These are phyloP conservation scores for Tricladium varicosporioides DNA, from an alignment of 2,329 filamentous ascomycete genomes.

Conservation along the genomic window DNA sequence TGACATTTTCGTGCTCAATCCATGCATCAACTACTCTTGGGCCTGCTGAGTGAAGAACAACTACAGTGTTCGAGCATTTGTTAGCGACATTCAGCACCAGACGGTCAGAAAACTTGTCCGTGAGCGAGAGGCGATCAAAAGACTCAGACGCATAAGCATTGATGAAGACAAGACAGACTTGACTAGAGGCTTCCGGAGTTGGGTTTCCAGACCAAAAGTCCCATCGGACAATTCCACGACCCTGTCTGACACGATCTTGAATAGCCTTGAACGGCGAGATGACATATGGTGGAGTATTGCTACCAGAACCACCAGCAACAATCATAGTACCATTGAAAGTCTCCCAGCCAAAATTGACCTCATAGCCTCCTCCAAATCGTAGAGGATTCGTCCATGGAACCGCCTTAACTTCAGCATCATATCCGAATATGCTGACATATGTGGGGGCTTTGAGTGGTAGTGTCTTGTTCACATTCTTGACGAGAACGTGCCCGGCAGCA, in stretches of 20 bases:
- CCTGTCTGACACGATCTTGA: conserved; percentile 2
- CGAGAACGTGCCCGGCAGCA: conserved; percentile 60
- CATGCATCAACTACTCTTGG: conserved; percentile 57
- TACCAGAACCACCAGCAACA: conserved; percentile 51
- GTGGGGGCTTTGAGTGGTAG: conserved; percentile 50
- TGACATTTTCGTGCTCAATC: conserved; percentile 71
- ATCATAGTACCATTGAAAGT: conserved; percentile 33
- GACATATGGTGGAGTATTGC: conserved; percentile 50
- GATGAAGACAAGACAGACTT: conserved; percentile 75
- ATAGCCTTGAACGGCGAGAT: conserved; percentile 8
- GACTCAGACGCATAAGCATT: conserved; percentile 83
- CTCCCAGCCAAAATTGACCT: conserved; percentile 2
- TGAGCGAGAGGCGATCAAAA: conserved; percentile 63
- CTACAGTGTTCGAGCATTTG: conserved; percentile 54
- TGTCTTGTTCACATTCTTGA: conserved; percentile 56
- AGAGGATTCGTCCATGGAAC: conserved; percentile 36
- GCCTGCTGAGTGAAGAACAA: conserved; percentile 64
- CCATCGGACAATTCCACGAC: conserved; percentile 5
- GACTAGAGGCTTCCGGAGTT: conserved; percentile 57
- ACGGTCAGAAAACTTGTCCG: conserved; percentile 35
- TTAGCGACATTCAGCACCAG: conserved; percentile 48
- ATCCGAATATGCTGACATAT: conserved; percentile 59
- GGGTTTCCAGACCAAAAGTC: conserved; percentile 39
- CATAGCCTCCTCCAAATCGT: conserved; percentile 34
- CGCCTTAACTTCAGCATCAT: conserved; percentile 44